Evolutionary conservation across 129 eudicot species (phyloP), one percentile per base, ranked within the genome.

Genomic region (Arctium minus): DNA sequence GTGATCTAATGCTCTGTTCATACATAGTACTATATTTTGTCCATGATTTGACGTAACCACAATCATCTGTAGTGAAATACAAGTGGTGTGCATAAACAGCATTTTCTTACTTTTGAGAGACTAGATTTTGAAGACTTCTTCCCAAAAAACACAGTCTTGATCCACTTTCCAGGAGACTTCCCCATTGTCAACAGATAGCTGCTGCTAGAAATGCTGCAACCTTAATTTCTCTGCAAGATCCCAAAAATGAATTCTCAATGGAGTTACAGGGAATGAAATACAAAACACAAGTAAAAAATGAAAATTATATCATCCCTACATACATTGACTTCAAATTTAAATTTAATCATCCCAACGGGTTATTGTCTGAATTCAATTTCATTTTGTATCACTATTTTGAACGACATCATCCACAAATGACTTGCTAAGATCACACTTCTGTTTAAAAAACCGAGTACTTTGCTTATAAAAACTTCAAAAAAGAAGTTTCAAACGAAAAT

Each of bases 151-250:
- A 94, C 93, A 62, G 93, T 88, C 85, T 94, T 94, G 88, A 94
- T 92, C 98, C 98, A 94, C 86, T 92, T 94, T 89, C 89, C 98
- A 33, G 98, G 95, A 83, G 98, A 94, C 86, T 91, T 93, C 84
- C 98, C 98, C 98, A 93, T 93, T 38, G 72, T 67, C 69, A 15
- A 79, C 81, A 44, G 74, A 64, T 22, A 68, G 60, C 65, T 44
- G 67, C 78, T 64, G 68, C 70, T 71, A 80, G 77, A 79, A 53
- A 48, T 22, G 46, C 11, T 67, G 44, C 79, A 39, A 56, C 82
- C 62, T 37, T 70, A 65, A 85, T 44, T 38, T 37, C 56, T 78
- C 83, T 86, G 79, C 79, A 77, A 30, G 76, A 38, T 73, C 75
- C 39, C 65, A 31, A 72, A 76, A 76, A 12, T 17, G 39, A 85